Evolutionary conservation across 257 asterid genomes (phyloP).

Genomic region (Solanum sitiens): DNA sequence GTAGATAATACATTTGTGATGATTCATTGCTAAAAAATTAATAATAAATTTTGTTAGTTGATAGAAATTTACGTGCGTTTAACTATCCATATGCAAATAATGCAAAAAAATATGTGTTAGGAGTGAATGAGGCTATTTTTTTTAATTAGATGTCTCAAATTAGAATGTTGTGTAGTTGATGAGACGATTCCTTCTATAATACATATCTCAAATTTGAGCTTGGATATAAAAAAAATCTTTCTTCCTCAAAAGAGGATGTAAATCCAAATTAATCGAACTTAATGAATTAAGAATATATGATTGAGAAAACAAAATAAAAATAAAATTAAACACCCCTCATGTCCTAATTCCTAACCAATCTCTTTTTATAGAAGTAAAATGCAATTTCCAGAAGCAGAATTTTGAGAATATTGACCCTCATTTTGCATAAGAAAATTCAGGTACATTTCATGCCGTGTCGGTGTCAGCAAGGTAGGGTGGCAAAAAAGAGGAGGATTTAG

Average conservation of each 20-base stretch:
- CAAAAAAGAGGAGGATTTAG: background rate
- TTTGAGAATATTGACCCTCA: background rate
- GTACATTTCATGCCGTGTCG: background rate
- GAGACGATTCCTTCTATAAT: accelerated
- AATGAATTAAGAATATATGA: too few species aligned
- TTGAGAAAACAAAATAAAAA: too few species aligned
- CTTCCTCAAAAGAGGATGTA: accelerated
- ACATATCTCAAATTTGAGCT: too few species aligned
- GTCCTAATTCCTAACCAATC: background rate
- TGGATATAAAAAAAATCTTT: too few species aligned
- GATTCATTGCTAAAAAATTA: background rate
- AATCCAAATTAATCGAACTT: too few species aligned
- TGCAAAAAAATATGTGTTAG: too few species aligned
- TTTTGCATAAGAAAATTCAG: background rate
- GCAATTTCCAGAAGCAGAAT: background rate
- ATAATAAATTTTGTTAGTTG: too few species aligned
- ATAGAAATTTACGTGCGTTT: background rate
- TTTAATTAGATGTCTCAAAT: too few species aligned
- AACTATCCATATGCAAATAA: background rate
- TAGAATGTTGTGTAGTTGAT: too few species aligned
- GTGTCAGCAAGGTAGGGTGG: background rate
- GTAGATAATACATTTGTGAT: background rate
- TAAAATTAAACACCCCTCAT: background rate
- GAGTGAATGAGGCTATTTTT: background rate
- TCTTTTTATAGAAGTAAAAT: background rate